Percentiles rank a stretch among this genome's conserved stretches.
These are phyloP conservation scores for Xylaria arbuscula DNA, from an alignment of 2,329 filamentous ascomycete genomes.

Conservation along the genomic window DNA sequence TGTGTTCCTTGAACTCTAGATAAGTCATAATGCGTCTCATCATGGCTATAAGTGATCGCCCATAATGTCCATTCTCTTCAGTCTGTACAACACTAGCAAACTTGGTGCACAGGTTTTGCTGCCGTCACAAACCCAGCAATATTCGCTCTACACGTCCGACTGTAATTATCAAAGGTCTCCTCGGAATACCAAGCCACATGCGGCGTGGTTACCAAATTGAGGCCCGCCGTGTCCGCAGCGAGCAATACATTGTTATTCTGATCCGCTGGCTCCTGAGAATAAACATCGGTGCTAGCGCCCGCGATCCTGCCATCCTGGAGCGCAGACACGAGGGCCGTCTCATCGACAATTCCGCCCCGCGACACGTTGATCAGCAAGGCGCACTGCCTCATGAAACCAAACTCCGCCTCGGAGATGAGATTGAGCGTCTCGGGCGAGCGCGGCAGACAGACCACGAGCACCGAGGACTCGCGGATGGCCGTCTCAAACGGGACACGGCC, in stretches of 20 bases:
- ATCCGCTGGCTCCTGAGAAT: slow-evolving; percentile 45
- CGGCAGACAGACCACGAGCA: slow-evolving; percentile 47
- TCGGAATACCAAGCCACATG: slow-evolving; percentile 50
- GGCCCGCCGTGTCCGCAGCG: slow-evolving; percentile 39
- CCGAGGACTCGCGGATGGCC: slow-evolving; percentile 44
- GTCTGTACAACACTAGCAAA: slow-evolving; percentile 23
- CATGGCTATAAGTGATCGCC: background rate
- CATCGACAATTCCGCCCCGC: slow-evolving; percentile 50
- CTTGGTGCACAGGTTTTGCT: slow-evolving; percentile 41
- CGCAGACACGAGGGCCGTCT: slow-evolving; percentile 45
- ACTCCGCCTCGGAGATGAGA: slow-evolving; percentile 44
- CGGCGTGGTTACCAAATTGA: slow-evolving; percentile 49
- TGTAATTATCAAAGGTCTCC: slow-evolving; percentile 47
- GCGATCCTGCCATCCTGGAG: slow-evolving; percentile 46
- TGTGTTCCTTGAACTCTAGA: background rate
- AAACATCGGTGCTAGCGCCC: slow-evolving; percentile 49
- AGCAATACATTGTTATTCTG: slow-evolving; percentile 43
- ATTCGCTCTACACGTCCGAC: slow-evolving; percentile 43
- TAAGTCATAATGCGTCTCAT: background rate
- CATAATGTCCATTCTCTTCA: background rate
- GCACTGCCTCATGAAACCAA: slow-evolving; percentile 43
- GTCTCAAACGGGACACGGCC: slow-evolving; percentile 46
- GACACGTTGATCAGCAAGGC: slow-evolving; percentile 49
- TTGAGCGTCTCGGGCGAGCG: slow-evolving; percentile 47
- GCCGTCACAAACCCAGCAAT: slow-evolving; percentile 43